phyloP scores from a whole-genome alignment of 768 basidiomycete genomes.

The Serendipita sp. region DNA sequence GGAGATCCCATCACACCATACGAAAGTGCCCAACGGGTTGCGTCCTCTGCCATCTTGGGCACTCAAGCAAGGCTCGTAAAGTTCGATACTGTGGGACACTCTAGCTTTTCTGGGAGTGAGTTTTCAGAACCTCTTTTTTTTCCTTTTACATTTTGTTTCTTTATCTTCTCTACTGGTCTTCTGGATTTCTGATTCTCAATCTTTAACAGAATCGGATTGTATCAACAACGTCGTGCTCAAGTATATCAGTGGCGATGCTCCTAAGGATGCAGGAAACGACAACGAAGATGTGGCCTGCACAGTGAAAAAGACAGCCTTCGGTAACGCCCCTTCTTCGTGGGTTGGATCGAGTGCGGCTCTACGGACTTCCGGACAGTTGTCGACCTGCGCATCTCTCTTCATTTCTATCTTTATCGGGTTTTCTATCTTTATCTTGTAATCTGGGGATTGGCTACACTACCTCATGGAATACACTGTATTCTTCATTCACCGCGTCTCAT shows the following conservation, averaged over 20 bases:
- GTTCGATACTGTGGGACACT: background rate
- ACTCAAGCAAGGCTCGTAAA: background rate
- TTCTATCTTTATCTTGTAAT: no score
- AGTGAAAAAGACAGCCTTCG: background rate
- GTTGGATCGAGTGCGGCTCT: no score
- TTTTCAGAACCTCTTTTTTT: background rate
- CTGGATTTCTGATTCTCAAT: background rate
- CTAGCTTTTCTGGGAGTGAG: background rate
- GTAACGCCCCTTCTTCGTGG: background rate
- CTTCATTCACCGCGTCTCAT: no score
- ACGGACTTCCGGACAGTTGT: no score
- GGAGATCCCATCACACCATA: constrained; percentile 2
- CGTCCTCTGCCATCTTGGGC: background rate
- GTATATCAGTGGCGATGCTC: background rate
- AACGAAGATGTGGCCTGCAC: background rate
- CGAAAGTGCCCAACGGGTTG: background rate
- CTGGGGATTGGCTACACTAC: no score
- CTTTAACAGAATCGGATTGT: background rate
- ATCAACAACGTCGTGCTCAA: background rate
- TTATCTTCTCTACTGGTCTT: background rate
- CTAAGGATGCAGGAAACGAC: background rate
- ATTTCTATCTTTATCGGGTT: no score
- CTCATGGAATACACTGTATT: no score
- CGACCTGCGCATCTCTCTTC: no score
- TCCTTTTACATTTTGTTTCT: background rate